A percentile compares a stretch with the other conserved stretches of the same genome.
Conservation (phyloP, 2,329 filamentous ascomycete genomes). For the Diaporthe vaccinii region DNA sequence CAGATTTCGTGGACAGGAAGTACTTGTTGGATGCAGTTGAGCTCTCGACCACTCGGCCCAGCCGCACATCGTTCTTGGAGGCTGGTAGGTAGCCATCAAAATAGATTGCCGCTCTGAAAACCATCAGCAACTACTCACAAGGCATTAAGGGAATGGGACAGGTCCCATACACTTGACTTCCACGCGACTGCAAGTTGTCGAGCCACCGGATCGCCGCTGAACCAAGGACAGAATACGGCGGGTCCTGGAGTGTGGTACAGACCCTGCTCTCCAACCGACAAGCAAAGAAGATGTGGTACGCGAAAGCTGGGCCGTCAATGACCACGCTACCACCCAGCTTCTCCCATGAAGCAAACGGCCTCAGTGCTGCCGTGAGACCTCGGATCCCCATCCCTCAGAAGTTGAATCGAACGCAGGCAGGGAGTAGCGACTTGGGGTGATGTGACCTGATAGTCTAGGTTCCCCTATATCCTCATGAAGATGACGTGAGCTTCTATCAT, state of each 20-base stretch:
- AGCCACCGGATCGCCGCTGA: slow-evolving; percentile 43
- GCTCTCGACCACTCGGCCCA: slow-evolving; percentile 70
- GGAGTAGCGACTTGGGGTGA: neutral
- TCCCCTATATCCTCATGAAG: neutral
- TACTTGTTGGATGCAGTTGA: slow-evolving; percentile 68
- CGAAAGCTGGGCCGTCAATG: slow-evolving; percentile 47
- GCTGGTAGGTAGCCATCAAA: slow-evolving; percentile 88
- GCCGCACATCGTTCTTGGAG: slow-evolving; percentile 73
- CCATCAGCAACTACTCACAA: slow-evolving; percentile 38
- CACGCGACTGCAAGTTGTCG: slow-evolving; percentile 40
- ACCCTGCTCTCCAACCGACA: slow-evolving; percentile 33
- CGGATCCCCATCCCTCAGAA: slow-evolving; percentile 46
- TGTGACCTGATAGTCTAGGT: neutral
- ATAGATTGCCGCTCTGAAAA: slow-evolving; percentile 75
- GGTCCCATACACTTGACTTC: slow-evolving; percentile 39
- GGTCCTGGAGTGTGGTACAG: slow-evolving; percentile 43
- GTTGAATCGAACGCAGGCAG: neutral
- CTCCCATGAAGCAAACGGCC: slow-evolving; percentile 43
- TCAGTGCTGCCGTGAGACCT: slow-evolving; percentile 43
- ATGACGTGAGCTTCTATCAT: neutral
- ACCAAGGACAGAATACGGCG: slow-evolving; percentile 43
- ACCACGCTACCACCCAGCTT: slow-evolving; percentile 42
- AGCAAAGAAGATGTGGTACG: slow-evolving; percentile 45
- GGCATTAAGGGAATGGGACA: slow-evolving; percentile 9
- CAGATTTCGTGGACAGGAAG: slow-evolving; percentile 52